Conservation (phyloP, 345 rosid species). For the Gossypium sturtianum region DNA sequence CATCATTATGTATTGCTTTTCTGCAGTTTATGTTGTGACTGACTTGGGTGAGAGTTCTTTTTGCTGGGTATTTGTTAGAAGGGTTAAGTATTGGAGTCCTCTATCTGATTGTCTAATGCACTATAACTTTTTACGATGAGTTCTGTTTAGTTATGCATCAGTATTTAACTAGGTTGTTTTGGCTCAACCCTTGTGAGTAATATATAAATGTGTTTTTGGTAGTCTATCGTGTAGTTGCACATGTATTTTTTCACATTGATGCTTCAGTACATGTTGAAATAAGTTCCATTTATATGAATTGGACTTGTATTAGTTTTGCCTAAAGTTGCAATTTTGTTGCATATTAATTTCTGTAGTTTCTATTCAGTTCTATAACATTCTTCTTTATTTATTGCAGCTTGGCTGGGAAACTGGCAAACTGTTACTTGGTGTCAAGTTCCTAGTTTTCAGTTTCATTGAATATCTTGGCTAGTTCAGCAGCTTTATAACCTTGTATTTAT, state of each 20-base stretch:
- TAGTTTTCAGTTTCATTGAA: not conserved
- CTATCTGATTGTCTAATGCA: not conserved
- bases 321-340: not conserved
- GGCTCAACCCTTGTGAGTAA: not conserved
- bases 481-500: constrained; percentile 18
- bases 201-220: not conserved
- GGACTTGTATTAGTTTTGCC: not conserved
- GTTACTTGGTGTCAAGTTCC: not conserved
- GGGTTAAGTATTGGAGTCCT: not conserved
- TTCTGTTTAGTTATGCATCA: not conserved
- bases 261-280: not conserved
- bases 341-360: not conserved
- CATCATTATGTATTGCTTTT: not conserved
- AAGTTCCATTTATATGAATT: not conserved
- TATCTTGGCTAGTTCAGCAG: not conserved
- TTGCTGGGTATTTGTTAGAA: not conserved
- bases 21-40: not conserved
- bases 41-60: not conserved
- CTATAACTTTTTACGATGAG: not conserved
- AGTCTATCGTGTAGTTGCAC: not conserved
- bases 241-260: not conserved
- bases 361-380: not conserved
- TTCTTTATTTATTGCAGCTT: not conserved
- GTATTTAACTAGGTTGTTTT: not conserved
- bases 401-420: not conserved